Percentiles rank a stretch among this genome's conserved stretches.
phyloP scores from a whole-genome alignment of 1,139 yeast genomes.

The Hansenula lynferdii region DNA sequence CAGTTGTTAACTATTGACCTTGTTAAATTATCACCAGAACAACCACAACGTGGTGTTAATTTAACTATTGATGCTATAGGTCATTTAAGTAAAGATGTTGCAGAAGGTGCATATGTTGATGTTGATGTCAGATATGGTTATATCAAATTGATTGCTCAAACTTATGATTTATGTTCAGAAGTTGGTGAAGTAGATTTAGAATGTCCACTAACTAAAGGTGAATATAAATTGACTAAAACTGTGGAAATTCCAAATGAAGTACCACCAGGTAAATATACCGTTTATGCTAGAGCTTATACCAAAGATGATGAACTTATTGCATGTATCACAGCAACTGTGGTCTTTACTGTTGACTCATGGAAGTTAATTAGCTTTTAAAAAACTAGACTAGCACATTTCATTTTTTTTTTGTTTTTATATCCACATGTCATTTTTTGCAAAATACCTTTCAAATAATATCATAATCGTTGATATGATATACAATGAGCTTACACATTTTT shows the following conservation, averaged over 20 bases:
- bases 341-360: conserved; percentile 40
- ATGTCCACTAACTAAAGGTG: conserved; percentile 78
- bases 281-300: conserved; percentile 85
- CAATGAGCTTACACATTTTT: too few species aligned
- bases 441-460: too few species aligned
- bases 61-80: conserved; percentile 79
- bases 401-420: too few species aligned
- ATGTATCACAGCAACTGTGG: conserved; percentile 78
- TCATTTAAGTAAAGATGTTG: conserved; percentile 45
- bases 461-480: too few species aligned
- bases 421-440: not conserved
- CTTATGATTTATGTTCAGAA: conserved; percentile 88
- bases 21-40: conserved; percentile 72
- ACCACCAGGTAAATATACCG: conserved; percentile 90
- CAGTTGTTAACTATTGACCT: conserved; percentile 61
- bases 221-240: conserved; percentile 55
- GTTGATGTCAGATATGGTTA: conserved; percentile 91
- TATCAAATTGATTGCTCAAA: conserved; percentile 78
- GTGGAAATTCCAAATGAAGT: conserved; percentile 90
- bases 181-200: conserved; percentile 72
- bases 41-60: conserved; percentile 78
- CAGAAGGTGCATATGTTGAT: conserved; percentile 88
- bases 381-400: too few species aligned
- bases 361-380: conserved; percentile 16
- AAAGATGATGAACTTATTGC: conserved; percentile 75